Evolutionary conservation across 202 grass and related monocot genomes (phyloP).

Genomic region (Brachypodium distachyon): DNA sequence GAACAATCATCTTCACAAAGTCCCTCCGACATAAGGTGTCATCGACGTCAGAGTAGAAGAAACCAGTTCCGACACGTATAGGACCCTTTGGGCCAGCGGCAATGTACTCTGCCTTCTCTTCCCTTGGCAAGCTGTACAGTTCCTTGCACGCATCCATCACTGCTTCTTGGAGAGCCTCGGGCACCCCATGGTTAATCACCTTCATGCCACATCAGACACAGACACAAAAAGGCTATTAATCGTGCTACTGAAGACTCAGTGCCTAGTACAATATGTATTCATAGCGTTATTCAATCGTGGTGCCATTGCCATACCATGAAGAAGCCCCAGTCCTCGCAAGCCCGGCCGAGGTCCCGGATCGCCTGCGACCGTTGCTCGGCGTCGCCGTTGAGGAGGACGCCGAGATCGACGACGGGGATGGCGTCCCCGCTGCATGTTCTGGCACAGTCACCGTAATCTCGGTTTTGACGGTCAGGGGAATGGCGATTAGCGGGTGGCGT

Average conservation of each 20-base stretch:
- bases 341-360: constrained; percentile 35
- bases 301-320: constrained; percentile 55
- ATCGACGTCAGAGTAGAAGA: constrained; percentile 45
- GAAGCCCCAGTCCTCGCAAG: constrained; percentile 77
- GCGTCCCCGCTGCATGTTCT: not conserved
- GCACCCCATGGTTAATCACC: constrained; percentile 64
- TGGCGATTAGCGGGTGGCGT: not conserved
- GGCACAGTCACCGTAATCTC: not conserved
- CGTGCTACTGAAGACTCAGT: not conserved
- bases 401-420: constrained; percentile 55
- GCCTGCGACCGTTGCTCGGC: constrained; percentile 27
- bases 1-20: constrained; percentile 63
- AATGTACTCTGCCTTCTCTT: constrained; percentile 33
- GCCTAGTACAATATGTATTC: too few species aligned
- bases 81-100: constrained; percentile 40
- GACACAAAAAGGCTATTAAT: not conserved
- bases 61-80: constrained; percentile 47
- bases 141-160: constrained; percentile 21
- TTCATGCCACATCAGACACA: constrained; percentile 9
- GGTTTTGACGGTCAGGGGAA: not conserved
- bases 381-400: constrained; percentile 35
- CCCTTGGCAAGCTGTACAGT: constrained; percentile 36
- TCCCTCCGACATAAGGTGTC: constrained; percentile 41
- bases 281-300: not conserved
- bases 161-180: constrained; percentile 31